These are phyloP conservation scores for Gossypium schwendimanii DNA, from an alignment of 441 rosid genomes.

Conservation along the genomic window DNA sequence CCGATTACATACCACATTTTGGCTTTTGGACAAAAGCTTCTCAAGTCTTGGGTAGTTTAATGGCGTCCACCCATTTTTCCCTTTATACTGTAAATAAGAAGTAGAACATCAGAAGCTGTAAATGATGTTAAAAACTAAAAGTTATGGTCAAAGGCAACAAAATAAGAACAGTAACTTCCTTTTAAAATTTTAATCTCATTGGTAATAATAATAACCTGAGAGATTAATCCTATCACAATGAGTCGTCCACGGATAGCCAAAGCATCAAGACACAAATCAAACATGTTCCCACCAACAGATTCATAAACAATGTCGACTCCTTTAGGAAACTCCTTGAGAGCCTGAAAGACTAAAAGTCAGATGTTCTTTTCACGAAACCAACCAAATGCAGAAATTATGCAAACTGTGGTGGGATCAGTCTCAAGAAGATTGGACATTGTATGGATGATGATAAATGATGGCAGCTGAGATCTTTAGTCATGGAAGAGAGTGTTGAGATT, in stretches of 20 bases:
- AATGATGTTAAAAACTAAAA: not conserved
- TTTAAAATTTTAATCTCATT: not conserved
- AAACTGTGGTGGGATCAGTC: not conserved
- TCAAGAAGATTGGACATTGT: not conserved
- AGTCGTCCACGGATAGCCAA: slow-evolving; percentile 78
- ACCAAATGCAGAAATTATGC: not conserved
- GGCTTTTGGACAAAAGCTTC: slow-evolving; percentile 88
- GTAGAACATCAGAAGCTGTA: not conserved
- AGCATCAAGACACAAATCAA: slow-evolving; percentile 77
- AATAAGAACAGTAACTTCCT: not conserved
- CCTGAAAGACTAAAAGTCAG: slow-evolving; percentile 36
- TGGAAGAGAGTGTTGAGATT: not conserved
- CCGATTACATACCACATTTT: slow-evolving; percentile 72
- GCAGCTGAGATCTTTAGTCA: not conserved
- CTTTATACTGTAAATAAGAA: slow-evolving; percentile 61
- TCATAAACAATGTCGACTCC: slow-evolving; percentile 84
- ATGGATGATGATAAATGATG: not conserved
- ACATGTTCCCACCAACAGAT: slow-evolving; percentile 95
- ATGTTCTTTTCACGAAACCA: not conserved
- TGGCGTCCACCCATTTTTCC: slow-evolving; percentile 84
- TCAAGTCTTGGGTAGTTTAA: slow-evolving; percentile 81
- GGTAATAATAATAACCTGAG: slow-evolving; percentile 35
- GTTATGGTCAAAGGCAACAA: not conserved
- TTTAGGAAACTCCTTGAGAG: slow-evolving; percentile 71
- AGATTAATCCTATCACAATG: slow-evolving; percentile 92